Evolutionary conservation across 371 early-diverging fungal species (phyloP).

Genomic region (Mortierella sp.): DNA sequence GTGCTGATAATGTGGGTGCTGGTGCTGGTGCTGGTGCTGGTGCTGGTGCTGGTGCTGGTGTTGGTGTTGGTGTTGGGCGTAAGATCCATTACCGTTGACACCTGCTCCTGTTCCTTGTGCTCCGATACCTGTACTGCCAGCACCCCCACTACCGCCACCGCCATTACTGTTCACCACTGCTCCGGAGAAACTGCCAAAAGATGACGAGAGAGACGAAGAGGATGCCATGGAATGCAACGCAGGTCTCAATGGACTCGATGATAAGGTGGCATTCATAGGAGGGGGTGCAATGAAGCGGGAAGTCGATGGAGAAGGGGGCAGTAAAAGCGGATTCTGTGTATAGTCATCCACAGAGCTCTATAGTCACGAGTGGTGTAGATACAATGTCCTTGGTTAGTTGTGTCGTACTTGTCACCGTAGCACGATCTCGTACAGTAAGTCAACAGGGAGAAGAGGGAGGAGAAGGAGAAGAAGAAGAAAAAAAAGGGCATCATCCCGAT

Average conservation of each 20-base stretch:
- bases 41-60: too few relatives aligned
- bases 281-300: conserved; percentile 42
- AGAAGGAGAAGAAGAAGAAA: neutral
- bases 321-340: conserved; percentile 43
- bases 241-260: conserved; percentile 48
- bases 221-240: conserved; percentile 45
- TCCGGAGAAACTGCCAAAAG: conserved; percentile 40
- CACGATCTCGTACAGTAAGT: too few relatives aligned
- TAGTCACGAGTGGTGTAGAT: neutral
- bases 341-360: conserved; percentile 45
- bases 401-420: neutral
- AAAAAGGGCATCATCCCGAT: conserved; percentile 1
- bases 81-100: too few relatives aligned
- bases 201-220: conserved; percentile 50
- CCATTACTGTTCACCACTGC: conserved; percentile 14
- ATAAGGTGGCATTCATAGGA: conserved; percentile 25
- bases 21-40: too few relatives aligned
- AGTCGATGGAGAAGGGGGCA: conserved; percentile 49
- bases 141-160: conserved; percentile 10
- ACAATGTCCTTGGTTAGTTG: conserved; percentile 1
- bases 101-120: too few relatives aligned
- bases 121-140: too few relatives aligned
- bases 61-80: too few relatives aligned
- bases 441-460: neutral
- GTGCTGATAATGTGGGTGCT: neutral